phyloP scores from a whole-genome alignment of 1,284 basidiomycete genomes.

The Apiotrichum mycotoxinovorans region DNA sequence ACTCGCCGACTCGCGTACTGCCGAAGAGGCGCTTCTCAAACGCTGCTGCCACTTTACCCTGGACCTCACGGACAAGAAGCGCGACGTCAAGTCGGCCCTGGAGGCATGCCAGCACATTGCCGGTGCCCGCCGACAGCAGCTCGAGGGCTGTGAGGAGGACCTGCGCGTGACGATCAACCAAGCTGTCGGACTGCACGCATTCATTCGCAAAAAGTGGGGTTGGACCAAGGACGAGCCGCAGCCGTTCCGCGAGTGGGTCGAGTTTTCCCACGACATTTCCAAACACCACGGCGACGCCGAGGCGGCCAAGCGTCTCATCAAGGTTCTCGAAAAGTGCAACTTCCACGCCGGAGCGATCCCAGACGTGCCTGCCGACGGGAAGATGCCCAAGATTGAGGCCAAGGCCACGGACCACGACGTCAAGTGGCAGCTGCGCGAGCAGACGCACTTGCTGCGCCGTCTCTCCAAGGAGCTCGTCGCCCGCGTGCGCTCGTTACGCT shows the following conservation, averaged over 20 bases:
- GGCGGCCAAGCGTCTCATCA: constrained; percentile 36
- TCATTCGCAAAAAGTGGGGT: constrained; percentile 28
- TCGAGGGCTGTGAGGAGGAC: constrained; percentile 73
- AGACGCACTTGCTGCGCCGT: constrained; percentile 76
- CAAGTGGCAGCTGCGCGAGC: constrained; percentile 78
- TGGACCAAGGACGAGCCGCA: constrained; percentile 30
- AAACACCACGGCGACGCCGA: constrained; percentile 61
- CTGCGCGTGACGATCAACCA: constrained; percentile 64
- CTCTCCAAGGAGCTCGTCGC: constrained; percentile 82
- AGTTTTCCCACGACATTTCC: constrained; percentile 42
- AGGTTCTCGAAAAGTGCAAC: constrained; percentile 52
- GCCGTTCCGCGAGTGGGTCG: constrained; percentile 40
- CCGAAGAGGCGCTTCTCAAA: constrained; percentile 86
- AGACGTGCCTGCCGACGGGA: constrained; percentile 43
- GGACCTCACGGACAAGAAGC: constrained; percentile 60
- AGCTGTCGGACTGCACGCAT: constrained; percentile 56
- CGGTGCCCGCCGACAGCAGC: constrained; percentile 70
- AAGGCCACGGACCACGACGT: constrained; percentile 52
- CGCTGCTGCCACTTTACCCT: constrained; percentile 85
- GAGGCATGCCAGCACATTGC: constrained; percentile 91
- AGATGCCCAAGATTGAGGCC: constrained; percentile 25
- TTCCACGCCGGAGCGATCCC: constrained; percentile 27
- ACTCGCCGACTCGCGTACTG: constrained; percentile 82
- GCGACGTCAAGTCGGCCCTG: constrained; percentile 61
- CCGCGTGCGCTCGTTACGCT: constrained; percentile 79